Evolutionary conservation across 1,284 basidiomycete genomes (phyloP).

Genomic region (Ustilago shanxiensis): DNA sequence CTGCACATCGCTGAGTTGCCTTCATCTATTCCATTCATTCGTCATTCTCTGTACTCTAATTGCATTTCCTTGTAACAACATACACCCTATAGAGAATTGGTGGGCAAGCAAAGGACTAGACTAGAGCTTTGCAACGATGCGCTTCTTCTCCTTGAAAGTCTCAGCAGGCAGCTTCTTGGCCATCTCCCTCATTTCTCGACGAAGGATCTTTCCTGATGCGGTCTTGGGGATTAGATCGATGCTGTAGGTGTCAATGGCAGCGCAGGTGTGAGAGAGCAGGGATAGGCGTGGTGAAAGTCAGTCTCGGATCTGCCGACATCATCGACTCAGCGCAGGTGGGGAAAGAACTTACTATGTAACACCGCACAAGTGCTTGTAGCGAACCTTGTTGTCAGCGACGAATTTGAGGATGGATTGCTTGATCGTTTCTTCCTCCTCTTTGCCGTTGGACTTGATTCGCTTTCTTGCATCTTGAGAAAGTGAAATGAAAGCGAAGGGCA

Average conservation of each 20-base stretch:
- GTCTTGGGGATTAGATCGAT: constrained; percentile 60
- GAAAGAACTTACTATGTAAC: constrained; percentile 68
- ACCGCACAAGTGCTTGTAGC: constrained; percentile 79
- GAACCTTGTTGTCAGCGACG: constrained; percentile 78
- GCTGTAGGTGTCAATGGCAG: constrained; percentile 7
- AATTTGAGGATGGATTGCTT: constrained; percentile 72
- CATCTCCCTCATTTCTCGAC: constrained; percentile 53
- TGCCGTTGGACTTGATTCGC: constrained; percentile 72
- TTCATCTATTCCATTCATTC: constrained; percentile 3
- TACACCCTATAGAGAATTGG: background rate
- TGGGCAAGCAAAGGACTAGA: background rate
- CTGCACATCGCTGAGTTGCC: no score
- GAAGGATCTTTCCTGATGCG: constrained; percentile 59
- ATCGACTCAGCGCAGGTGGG: background rate
- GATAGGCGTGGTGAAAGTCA: background rate
- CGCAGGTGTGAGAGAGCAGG: background rate
- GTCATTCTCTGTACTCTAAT: constrained; percentile 4
- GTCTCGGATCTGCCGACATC: background rate
- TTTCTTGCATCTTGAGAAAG: constrained; percentile 73
- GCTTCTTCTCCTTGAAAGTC: constrained; percentile 33
- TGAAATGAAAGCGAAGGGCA: constrained; percentile 81
- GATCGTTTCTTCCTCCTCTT: constrained; percentile 61
- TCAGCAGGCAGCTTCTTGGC: constrained; percentile 50
- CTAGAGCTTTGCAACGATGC: constrained; percentile 37
- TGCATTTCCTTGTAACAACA: constrained; percentile 1